phyloP scores from a whole-genome alignment of 176 grass and related monocot genomes.

The Saccharum officinarum region DNA sequence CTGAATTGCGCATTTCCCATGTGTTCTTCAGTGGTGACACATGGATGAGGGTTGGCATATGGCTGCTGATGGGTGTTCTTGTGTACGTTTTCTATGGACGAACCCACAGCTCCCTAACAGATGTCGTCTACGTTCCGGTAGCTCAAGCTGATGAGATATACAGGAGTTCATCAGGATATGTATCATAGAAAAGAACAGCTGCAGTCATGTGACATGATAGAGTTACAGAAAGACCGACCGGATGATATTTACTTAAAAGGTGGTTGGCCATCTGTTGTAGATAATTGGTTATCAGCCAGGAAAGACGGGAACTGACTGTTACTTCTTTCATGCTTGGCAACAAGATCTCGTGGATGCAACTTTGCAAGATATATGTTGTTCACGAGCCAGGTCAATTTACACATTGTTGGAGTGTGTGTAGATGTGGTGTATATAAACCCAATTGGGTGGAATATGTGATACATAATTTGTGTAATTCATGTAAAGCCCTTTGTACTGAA shows the following conservation, averaged over 20 bases:
- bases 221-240: not conserved
- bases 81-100: slow-evolving; percentile 93
- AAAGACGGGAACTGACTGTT: not conserved
- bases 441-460: slow-evolving; percentile 25
- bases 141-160: slow-evolving; percentile 64
- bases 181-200: slow-evolving; percentile 16
- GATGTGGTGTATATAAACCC: slow-evolving; percentile 29
- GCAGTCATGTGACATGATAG: not conserved
- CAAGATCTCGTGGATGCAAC: not conserved
- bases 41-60: slow-evolving; percentile 78
- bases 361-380: slow-evolving; percentile 4
- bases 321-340: not conserved
- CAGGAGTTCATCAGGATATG: slow-evolving; percentile 47
- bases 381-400: not conserved
- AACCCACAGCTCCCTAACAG: slow-evolving; percentile 66
- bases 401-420: slow-evolving; percentile 1
- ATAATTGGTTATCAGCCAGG: not conserved
- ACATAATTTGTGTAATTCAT: slow-evolving; percentile 17
- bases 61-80: slow-evolving; percentile 79
- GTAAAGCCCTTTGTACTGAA: slow-evolving; percentile 7
- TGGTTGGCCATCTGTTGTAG: too few species aligned
- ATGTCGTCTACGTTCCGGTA: slow-evolving; percentile 55
- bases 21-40: slow-evolving; percentile 51
- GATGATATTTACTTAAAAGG: not conserved
- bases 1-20: not conserved